Evolutionary conservation across 1,284 basidiomycete genomes (phyloP).

Genomic region (Anthracocystis walkeri): DNA sequence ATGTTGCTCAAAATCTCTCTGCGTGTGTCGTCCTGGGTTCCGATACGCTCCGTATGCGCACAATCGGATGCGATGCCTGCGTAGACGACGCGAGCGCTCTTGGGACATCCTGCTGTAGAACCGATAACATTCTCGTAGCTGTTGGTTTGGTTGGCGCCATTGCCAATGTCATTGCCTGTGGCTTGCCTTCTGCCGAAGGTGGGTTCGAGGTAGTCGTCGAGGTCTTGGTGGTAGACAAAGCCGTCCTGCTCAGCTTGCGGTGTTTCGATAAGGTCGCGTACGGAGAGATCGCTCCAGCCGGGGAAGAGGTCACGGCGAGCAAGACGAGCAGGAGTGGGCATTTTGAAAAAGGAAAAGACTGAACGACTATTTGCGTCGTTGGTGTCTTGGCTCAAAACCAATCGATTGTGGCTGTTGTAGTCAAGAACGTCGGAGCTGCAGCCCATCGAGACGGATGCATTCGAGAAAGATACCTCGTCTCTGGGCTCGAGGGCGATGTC

Average conservation of each 20-base stretch:
- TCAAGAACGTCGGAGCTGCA: slow-evolving; percentile 52
- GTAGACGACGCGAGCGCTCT: slow-evolving; percentile 79
- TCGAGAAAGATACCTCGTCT: slow-evolving; percentile 9
- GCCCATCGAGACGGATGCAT: slow-evolving; percentile 21
- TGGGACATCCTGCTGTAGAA: slow-evolving; percentile 79
- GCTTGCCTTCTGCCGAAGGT: slow-evolving; percentile 47
- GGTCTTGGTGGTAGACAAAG: slow-evolving; percentile 39
- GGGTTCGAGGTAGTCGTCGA: slow-evolving; percentile 45
- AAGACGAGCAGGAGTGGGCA: slow-evolving; percentile 38
- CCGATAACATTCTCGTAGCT: slow-evolving; percentile 83
- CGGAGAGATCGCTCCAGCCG: slow-evolving; percentile 39
- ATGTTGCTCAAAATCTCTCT: slow-evolving; percentile 81
- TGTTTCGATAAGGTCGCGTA: slow-evolving; percentile 25
- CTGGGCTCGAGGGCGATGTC: slow-evolving; percentile 47
- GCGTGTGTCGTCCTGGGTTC: slow-evolving; percentile 71
- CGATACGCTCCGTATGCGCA: slow-evolving; percentile 73
- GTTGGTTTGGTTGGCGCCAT: slow-evolving; percentile 80
- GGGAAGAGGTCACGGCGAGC: slow-evolving; percentile 41
- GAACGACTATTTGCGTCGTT: slow-evolving; percentile 51
- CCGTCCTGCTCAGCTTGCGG: slow-evolving; percentile 24
- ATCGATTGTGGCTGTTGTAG: slow-evolving; percentile 56
- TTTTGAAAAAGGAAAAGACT: slow-evolving; percentile 59
- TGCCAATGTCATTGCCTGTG: slow-evolving; percentile 77
- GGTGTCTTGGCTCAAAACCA: slow-evolving; percentile 48
- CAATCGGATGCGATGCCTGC: slow-evolving; percentile 92